Base-by-base conservation (phyloP, 2,329 filamentous ascomycete species). In the Cordyceps cicadae region DNA sequence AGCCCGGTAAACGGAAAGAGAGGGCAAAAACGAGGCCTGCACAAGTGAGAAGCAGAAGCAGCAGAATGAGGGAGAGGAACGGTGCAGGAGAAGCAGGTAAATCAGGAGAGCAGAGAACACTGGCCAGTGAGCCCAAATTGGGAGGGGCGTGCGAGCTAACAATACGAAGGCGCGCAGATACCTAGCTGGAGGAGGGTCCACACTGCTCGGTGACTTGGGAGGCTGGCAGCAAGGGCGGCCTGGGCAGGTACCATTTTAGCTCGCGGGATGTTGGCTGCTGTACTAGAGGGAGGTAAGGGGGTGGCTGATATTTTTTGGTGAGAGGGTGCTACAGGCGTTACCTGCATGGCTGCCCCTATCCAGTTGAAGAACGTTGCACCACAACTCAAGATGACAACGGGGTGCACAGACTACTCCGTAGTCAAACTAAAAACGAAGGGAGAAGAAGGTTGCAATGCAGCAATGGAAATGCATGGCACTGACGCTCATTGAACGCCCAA, bases 81-180 rank as follows among this genome's bases (percentile, higher is more conserved):
- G 34, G 49, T 24, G 49, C 46, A 59, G 56, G 56, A 51, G 56
- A 59, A 51, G 55, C 55, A 34, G 49, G 51, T 54, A 54, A 37
- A 41, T 60, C 58, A 60, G 58, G 58, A 60, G 58, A 54, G 32
- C 29, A n/a, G 58, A 60, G 58, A 54, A 43, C 29, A n/a, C 15
- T 37, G 39, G 26, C 39, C 34, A 53, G 29, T 29, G 3, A 39
- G 45, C 39, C 34, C 51, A 26, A 21, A 29, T n/a, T 19, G 32
- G 51, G 51, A 29, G 56, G 58, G 56, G 56, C 5, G 57, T 59
- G 57, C 37, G 29, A 43, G 32, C 49, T 37, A 59, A 53, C 56
- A 59, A 54, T 59, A 59, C 57, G 57, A 59, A 59, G 49, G 48
- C 26, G 24, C 37, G 32, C 29, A n/a, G 32, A n/a, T 14, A 34